Percentiles rank a stretch among this genome's conserved stretches.
These are phyloP conservation scores for Tulasnella calospora DNA, from an alignment of 768 basidiomycete species.

Conservation along the genomic window DNA sequence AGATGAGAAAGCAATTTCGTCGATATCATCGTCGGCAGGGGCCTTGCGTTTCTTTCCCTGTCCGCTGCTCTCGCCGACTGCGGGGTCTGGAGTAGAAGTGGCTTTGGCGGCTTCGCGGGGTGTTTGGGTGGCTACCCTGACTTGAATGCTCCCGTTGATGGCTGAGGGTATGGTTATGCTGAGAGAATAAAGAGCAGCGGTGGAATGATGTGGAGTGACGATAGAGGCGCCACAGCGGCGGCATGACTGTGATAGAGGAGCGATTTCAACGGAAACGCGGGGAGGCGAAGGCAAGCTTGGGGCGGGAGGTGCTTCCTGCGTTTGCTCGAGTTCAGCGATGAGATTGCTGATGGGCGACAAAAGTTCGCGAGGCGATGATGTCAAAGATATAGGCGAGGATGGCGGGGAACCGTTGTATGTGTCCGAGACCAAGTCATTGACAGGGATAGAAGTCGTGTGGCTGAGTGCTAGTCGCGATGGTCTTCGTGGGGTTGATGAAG, in stretches of 20 bases:
- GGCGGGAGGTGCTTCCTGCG: no score
- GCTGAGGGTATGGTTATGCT: neutral
- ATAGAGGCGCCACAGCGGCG: neutral
- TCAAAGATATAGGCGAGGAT: no score
- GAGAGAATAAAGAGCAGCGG: neutral
- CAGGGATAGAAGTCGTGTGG: no score
- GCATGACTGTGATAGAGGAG: neutral
- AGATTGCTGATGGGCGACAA: no score
- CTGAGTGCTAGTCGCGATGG: no score
- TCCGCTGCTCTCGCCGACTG: neutral
- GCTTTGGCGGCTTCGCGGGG: neutral
- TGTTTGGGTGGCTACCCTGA: neutral
- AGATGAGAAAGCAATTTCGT: neutral
- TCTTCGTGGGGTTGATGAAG: no score
- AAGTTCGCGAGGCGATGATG: no score
- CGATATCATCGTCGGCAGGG: neutral
- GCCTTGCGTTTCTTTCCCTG: neutral
- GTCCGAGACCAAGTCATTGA: no score
- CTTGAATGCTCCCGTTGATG: neutral
- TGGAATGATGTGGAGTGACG: neutral
- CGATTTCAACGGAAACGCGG: neutral
- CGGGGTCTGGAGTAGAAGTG: neutral
- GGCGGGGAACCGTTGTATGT: no score
- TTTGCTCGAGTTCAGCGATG: no score
- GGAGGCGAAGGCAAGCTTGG: neutral